Conservation (phyloP, 78 protist species). For the Chrysochromulina tobinii region DNA sequence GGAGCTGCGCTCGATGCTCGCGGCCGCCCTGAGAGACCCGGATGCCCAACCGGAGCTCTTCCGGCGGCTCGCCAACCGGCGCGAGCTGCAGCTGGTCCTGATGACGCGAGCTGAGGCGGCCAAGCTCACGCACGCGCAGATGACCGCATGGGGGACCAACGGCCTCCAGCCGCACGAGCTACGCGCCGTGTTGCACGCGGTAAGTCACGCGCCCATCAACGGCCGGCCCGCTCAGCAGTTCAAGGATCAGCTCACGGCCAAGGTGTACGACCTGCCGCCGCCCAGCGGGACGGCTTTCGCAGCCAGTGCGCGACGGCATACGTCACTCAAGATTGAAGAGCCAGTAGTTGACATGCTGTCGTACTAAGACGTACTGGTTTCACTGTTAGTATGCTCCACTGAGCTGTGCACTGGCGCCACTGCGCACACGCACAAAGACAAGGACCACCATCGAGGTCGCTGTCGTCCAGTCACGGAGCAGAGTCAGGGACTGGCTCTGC, state of each 20-base stretch:
- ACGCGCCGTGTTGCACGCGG: background rate
- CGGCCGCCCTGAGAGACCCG: background rate
- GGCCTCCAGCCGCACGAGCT: background rate
- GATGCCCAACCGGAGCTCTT: background rate
- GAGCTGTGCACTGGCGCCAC: too few relatives aligned
- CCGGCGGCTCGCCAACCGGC: background rate
- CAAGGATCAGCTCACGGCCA: background rate
- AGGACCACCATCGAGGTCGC: too few relatives aligned
- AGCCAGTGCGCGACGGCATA: too few relatives aligned
- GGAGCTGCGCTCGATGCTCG: background rate
- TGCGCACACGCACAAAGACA: too few relatives aligned
- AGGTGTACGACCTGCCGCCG: background rate
- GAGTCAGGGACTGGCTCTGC: too few relatives aligned
- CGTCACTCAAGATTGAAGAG: too few relatives aligned
- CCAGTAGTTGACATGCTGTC: too few relatives aligned
- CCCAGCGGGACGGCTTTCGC: background rate
- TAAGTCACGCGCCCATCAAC: background rate
- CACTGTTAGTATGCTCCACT: too few relatives aligned
- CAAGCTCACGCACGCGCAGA: background rate
- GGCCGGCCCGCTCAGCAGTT: background rate
- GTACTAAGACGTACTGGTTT: too few relatives aligned
- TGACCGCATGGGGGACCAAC: background rate
- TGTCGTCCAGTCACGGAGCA: too few relatives aligned
- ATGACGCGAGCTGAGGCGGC: background rate
- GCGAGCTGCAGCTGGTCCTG: slow-evolving; percentile 21